These are phyloP conservation scores for Cystoisospora suis DNA, from an alignment of 169 alveolate genomes.

Conservation along the genomic window DNA sequence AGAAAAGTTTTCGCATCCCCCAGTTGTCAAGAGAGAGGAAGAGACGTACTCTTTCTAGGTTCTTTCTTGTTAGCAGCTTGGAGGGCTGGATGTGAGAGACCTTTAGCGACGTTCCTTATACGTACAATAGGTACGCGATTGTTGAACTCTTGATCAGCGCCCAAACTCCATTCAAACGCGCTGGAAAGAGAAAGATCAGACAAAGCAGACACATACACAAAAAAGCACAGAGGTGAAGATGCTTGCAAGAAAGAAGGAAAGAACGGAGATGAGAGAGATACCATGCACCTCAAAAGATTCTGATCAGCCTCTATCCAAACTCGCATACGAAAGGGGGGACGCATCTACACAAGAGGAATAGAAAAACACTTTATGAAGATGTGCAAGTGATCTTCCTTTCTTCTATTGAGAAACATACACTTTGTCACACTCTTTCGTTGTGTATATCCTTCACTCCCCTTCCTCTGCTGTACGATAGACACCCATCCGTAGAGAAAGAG, in stretches of 20 bases:
- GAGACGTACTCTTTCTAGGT: constrained; percentile 76
- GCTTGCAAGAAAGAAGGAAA: background rate
- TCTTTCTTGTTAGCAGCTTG: constrained; percentile 85
- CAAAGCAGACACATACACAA: background rate
- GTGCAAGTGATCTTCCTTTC: no score
- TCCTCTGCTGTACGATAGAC: no score
- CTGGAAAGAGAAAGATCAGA: constrained; percentile 33
- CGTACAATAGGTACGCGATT: constrained; percentile 85
- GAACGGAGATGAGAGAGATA: background rate
- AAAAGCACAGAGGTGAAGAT: background rate
- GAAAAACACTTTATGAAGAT: no score
- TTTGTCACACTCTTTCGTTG: no score
- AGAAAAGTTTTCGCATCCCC: no score
- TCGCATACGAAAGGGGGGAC: no score
- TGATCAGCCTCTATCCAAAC: no score
- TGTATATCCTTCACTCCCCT: no score
- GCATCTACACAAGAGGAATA: no score
- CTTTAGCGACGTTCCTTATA: constrained; percentile 88
- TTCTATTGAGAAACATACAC: no score
- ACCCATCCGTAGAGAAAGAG: no score
- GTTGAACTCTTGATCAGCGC: constrained; percentile 81
- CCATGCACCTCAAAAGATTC: background rate
- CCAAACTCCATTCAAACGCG: constrained; percentile 87
- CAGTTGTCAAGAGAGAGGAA: background rate
- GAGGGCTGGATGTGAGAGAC: constrained; percentile 84